These are phyloP conservation scores for Rutstroemia sp. DNA, from an alignment of 2,329 filamentous ascomycete genomes.

Conservation along the genomic window DNA sequence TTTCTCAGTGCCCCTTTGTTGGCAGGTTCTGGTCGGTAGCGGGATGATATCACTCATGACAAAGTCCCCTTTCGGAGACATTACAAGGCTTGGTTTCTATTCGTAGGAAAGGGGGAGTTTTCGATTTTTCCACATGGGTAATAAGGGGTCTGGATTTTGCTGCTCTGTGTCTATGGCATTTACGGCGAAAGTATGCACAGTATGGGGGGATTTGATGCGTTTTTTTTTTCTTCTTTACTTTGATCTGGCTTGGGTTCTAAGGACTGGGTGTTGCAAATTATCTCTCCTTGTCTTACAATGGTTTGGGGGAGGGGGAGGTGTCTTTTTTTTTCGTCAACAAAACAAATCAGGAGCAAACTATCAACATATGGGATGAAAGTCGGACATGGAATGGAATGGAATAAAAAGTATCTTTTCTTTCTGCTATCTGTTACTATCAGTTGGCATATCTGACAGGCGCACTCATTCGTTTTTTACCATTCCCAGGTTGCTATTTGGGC, in stretches of 20 bases:
- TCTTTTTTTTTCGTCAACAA: neutral
- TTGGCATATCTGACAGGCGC: neutral
- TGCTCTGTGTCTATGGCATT: neutral
- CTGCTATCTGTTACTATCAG: neutral
- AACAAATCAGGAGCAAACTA: neutral
- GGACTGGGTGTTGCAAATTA: neutral
- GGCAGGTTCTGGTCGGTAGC: conserved; percentile 7
- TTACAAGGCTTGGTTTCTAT: neutral
- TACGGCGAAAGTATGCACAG: neutral
- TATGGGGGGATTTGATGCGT: neutral
- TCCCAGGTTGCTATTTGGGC: neutral
- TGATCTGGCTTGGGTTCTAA: neutral
- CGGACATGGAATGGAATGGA: neutral
- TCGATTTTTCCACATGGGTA: neutral
- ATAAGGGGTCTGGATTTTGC: neutral
- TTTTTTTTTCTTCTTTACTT: neutral
- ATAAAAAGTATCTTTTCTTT: neutral
- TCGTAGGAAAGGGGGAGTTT: neutral
- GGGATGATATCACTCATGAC: conserved; percentile 1
- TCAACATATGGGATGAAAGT: neutral
- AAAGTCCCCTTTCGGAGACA: conserved; percentile 1
- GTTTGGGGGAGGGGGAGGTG: neutral
- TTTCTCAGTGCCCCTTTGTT: conserved; percentile 3
- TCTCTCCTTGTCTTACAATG: neutral
- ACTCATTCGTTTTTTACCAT: neutral